Evolutionary conservation across 2,329 filamentous ascomycete genomes (phyloP).

Genomic region (Phoma sp.): DNA sequence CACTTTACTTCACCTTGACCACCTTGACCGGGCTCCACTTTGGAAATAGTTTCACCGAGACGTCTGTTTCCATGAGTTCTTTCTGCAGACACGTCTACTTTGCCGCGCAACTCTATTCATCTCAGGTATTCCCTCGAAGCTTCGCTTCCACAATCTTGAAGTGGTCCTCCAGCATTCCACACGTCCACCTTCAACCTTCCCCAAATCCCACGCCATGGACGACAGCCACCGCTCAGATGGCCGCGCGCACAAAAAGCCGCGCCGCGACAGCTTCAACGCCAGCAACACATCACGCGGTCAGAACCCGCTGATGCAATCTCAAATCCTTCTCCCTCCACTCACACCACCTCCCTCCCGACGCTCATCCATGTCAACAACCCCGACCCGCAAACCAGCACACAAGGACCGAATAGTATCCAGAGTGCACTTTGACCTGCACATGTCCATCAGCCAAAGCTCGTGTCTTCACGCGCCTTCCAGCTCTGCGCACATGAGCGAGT

Average conservation of each 20-base stretch:
- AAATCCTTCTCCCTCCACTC: background rate
- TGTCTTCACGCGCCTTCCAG: constrained; percentile 36
- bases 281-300: background rate
- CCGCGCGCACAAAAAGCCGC: background rate
- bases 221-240: background rate
- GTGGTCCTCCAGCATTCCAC: constrained; percentile 8
- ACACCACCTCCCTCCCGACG: constrained; percentile 8
- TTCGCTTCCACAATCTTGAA: constrained; percentile 13
- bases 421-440: constrained; percentile 23
- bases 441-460: constrained; percentile 30
- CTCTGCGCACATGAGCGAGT: constrained; percentile 23
- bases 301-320: constrained; percentile 5
- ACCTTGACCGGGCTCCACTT: background rate
- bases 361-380: background rate
- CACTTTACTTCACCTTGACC: background rate
- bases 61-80: constrained; percentile 1
- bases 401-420: background rate
- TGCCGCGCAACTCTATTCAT: constrained; percentile 13
- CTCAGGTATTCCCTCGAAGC: constrained; percentile 26
- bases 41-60: background rate
- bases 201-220: constrained; percentile 7
- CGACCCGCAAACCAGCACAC: background rate
- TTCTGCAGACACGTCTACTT: constrained; percentile 9
- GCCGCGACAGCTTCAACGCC: background rate
- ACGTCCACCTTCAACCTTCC: background rate